A percentile compares a stretch with the other conserved stretches of the same genome.
Evolutionary conservation across 2,329 filamentous ascomycete species (phyloP).

Genomic region (Elsinoe australis): DNA sequence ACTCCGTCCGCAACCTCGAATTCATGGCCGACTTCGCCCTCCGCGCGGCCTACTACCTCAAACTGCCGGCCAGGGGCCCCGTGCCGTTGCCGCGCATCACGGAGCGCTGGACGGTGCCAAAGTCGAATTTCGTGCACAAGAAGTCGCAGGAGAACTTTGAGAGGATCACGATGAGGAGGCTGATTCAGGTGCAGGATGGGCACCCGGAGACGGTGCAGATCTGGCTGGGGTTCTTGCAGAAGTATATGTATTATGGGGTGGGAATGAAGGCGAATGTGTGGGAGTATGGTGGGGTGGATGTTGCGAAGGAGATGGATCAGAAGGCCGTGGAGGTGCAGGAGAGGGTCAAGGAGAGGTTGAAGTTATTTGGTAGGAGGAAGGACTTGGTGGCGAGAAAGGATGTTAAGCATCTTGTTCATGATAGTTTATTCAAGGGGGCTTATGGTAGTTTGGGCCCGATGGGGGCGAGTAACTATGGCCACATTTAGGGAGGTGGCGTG

Average conservation of each 20-base stretch:
- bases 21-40: slow-evolving; percentile 93
- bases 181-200: slow-evolving; percentile 90
- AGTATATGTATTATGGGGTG: slow-evolving; percentile 90
- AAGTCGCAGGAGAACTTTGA: slow-evolving; percentile 98
- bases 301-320: slow-evolving; percentile 29
- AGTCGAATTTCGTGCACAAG: slow-evolving; percentile 87
- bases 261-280: slow-evolving; percentile 99
- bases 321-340: slow-evolving; percentile 27
- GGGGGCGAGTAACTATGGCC: slow-evolving; percentile 15
- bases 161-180: slow-evolving; percentile 71
- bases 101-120: slow-evolving; percentile 90
- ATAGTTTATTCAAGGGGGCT: slow-evolving; percentile 17
- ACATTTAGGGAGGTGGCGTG: slow-evolving; percentile 4
- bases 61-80: slow-evolving; percentile 77
- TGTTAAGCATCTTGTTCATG: slow-evolving; percentile 17
- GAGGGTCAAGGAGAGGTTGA: slow-evolving; percentile 26
- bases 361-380: slow-evolving; percentile 25
- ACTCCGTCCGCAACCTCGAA: slow-evolving; percentile 79
- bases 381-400: slow-evolving; percentile 21
- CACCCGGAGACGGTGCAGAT: slow-evolving; percentile 80
- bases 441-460: slow-evolving; percentile 16
- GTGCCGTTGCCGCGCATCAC: slow-evolving; percentile 77
- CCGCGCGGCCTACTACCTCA: slow-evolving; percentile 87
- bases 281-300: slow-evolving; percentile 60
- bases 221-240: slow-evolving; percentile 87